Conservation (phyloP, 768 basidiomycete species). For the Terana coerulea region DNA sequence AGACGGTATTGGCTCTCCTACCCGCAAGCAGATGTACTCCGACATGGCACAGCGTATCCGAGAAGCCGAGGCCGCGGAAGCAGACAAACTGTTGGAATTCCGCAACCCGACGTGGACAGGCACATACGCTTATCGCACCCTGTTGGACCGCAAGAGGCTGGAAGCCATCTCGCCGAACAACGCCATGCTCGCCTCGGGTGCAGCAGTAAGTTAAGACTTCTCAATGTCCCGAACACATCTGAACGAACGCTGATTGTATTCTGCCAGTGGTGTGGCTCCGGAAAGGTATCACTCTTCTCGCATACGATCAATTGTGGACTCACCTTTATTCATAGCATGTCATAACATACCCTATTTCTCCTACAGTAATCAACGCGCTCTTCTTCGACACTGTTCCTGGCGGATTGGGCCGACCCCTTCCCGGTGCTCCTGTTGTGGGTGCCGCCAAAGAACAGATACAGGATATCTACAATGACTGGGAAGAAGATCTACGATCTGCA, state of each 20-base stretch:
- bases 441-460: constrained; percentile 30
- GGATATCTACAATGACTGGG: constrained; percentile 19
- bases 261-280: background rate
- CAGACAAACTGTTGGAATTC: background rate
- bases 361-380: background rate
- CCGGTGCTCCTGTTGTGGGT: background rate
- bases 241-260: background rate
- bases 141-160: background rate
- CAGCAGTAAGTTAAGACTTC: background rate
- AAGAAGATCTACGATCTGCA: background rate
- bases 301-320: background rate
- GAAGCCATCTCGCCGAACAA: background rate
- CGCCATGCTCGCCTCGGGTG: background rate
- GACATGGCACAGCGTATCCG: background rate
- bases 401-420: background rate
- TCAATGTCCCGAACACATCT: too few relatives aligned
- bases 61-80: background rate
- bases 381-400: background rate
- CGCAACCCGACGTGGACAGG: background rate
- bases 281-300: background rate
- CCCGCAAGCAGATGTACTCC: constrained; percentile 6
- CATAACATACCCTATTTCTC: background rate
- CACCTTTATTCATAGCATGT: background rate
- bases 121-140: background rate
- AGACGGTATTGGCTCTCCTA: constrained; percentile 23